A percentile compares a stretch with the other conserved stretches of the same genome.
Evolutionary conservation across 192 early-diverging fungal species (phyloP).

Genomic region (Spinellus fusiger): DNA sequence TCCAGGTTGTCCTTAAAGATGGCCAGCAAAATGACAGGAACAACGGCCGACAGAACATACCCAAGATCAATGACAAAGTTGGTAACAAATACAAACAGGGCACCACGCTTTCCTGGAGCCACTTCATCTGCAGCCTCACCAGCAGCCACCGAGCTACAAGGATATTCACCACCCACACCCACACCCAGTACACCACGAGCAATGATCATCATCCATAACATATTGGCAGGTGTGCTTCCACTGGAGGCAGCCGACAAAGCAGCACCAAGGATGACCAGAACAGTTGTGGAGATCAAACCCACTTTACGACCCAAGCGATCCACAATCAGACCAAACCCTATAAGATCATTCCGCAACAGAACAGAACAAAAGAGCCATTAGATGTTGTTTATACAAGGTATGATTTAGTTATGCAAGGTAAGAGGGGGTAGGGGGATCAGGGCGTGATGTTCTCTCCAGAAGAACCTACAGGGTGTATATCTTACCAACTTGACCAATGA

Average conservation of each 20-base stretch:
- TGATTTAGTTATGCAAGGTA: too few relatives aligned
- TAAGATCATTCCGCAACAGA: neutral
- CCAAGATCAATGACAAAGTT: conserved; percentile 48
- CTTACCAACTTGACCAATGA: conserved; percentile 45
- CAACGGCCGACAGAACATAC: conserved; percentile 39
- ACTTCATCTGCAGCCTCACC: conserved; percentile 49
- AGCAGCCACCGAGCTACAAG: conserved; percentile 46
- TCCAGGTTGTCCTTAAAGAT: conserved; percentile 42
- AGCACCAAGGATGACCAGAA: conserved; percentile 43
- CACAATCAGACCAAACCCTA: conserved; percentile 39
- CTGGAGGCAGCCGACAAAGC: conserved; percentile 34
- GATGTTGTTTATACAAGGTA: too few relatives aligned
- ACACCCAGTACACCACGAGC: conserved; percentile 40
- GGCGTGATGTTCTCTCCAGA: neutral
- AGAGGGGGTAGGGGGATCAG: too few relatives aligned
- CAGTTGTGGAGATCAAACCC: conserved; percentile 39
- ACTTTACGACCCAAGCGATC: conserved; percentile 51
- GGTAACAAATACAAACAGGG: conserved; percentile 30
- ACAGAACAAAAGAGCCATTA: neutral
- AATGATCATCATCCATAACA: conserved; percentile 44
- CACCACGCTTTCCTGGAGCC: conserved; percentile 28
- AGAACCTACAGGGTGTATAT: neutral
- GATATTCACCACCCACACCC: conserved; percentile 46
- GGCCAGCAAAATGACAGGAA: conserved; percentile 41
- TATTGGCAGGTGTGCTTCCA: conserved; percentile 31